Evolutionary conservation across 768 basidiomycete species (phyloP), one percentile per base, ranked within the genome.

Genomic region (Mycena amicta): DNA sequence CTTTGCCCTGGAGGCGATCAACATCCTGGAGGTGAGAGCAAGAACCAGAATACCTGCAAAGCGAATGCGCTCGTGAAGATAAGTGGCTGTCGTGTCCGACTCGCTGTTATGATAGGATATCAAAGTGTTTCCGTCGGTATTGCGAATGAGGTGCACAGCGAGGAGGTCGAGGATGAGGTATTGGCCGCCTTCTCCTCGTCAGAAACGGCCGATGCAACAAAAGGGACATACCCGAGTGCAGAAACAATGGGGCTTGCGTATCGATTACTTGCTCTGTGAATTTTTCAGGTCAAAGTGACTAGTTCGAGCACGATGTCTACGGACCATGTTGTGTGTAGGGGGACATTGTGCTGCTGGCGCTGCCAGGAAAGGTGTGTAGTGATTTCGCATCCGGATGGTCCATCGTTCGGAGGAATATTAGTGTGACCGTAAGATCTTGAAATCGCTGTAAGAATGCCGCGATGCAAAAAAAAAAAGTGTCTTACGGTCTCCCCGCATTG

Each of bases 401-500:
- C 52, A 81, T 66, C 2, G 77, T 74, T 16, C 83, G 80, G 22
- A 85, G 69, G 64, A 85, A 87, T 11, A 82, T 83, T 33, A 87
- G 66, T 0, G 79, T 75, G 33, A 87, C 70, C 1, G 85, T 87
- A 49, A 87, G 81, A 68, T 85, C 85, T 86, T 50, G 5, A 47
- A 57, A 18, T 37, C 18, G 8, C 18, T 18, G 33, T 8, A 18
- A 8, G 33, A 8, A 37, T 37, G 33, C 33, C n/a, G n/a, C n/a
- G n/a, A n/a, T n/a, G n/a, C n/a, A n/a, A n/a, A n/a, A n/a, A n/a
- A n/a, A n/a, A n/a, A 29, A 46, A 22, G 23, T 27, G 6, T 52
- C 84, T 63, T 62, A 87, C 84, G 85, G 70, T 87, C 86, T 63
- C 83, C 79, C 46, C 71, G 37, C 5, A 71, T 69, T 16, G 66